phyloP scores from a whole-genome alignment of 108 stramenopile species.

The Nannochloropsis salina region DNA sequence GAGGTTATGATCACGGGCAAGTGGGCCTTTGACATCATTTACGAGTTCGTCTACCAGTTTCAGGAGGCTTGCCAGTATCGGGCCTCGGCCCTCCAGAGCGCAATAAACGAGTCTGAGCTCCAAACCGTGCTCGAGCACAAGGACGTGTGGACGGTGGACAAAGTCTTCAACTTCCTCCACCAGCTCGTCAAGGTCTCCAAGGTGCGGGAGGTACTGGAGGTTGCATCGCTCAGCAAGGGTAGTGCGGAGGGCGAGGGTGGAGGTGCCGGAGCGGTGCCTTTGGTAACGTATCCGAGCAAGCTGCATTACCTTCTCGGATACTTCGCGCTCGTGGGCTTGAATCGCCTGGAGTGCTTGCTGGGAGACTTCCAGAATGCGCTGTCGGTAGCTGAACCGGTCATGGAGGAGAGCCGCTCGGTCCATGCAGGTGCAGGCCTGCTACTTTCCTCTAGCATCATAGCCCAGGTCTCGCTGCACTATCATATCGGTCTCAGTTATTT shows the following conservation, averaged over 20 bases:
- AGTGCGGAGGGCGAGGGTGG: conserved; percentile 25
- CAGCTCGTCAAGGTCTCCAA: conserved; percentile 64
- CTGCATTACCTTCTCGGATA: conserved; percentile 65
- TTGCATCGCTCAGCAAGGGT: conserved; percentile 48
- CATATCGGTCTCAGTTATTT: conserved; percentile 86
- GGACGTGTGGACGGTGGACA: conserved; percentile 88
- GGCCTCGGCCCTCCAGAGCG: conserved; percentile 10
- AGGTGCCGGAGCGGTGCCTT: background rate
- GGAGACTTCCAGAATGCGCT: conserved; percentile 75
- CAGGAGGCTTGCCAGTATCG: conserved; percentile 93
- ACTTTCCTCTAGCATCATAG: conserved; percentile 62
- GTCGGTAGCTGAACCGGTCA: conserved; percentile 61
- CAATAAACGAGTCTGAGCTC: background rate
- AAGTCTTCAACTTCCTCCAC: conserved; percentile 80
- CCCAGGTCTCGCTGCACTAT: conserved; percentile 75
- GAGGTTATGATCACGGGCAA: conserved; percentile 72
- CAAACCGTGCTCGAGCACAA: conserved; percentile 54
- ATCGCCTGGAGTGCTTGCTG: conserved; percentile 87
- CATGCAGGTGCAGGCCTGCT: conserved; percentile 35
- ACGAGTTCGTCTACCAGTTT: conserved; percentile 97
- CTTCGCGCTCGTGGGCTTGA: conserved; percentile 81
- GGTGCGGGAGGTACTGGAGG: conserved; percentile 58
- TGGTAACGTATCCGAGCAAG: conserved; percentile 18
- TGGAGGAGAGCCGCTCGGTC: conserved; percentile 43
- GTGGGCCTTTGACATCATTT: conserved; percentile 96